Base-by-base conservation (phyloP, 2,329 filamentous ascomycete genomes). In the Gyromitra esculenta region DNA sequence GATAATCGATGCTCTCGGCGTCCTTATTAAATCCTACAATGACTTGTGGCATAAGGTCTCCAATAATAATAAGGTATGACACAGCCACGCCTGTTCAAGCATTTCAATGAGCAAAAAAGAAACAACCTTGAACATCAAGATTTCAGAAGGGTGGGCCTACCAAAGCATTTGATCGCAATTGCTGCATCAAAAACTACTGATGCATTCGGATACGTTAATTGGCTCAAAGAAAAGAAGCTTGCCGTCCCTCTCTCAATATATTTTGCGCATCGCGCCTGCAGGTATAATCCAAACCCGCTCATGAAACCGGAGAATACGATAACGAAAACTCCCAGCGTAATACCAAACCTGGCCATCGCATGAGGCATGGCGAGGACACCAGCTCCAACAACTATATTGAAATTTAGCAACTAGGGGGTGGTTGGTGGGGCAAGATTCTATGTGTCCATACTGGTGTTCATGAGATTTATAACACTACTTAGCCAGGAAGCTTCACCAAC, bases 31-130 rank as follows among this genome's bases (percentile, higher is more conserved):
- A 95, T 3, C 94, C 96, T 77, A 89, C 85, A 31, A 96, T 90
- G 8, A 99, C 96, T 50, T 94, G 95, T 0, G 96, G 96, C 96
- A 99, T 99, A 78, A 99, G 86, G 83, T 99, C 96, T 65, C 96
- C 96, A 80, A 99, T 98, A 82, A 99, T 98, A 82, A 99, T 99
- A 81, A 99, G 89, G 85, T 99, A 99, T 81, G 94, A 97, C 76
- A 98, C 93, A 25, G 92, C 96, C 8, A 99, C 96, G 48, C 96
- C 78, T 79, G 41, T 3, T 60, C 18, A 43, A 35, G 9, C 5
- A 37, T 11, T 13, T 35, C 4, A n/a, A 7, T 77, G 15, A 41
- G 75, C 21, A 69, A 59, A 37, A 67, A 25, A 6, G 35, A 5
- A 18, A 37, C 45, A 7, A 62, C 3, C 52, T 8, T 21, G 35